A percentile compares a stretch with the other conserved stretches of the same genome.
Conservation (phyloP, 169 alveolate genomes). For the Cryptosporidium sp. region DNA sequence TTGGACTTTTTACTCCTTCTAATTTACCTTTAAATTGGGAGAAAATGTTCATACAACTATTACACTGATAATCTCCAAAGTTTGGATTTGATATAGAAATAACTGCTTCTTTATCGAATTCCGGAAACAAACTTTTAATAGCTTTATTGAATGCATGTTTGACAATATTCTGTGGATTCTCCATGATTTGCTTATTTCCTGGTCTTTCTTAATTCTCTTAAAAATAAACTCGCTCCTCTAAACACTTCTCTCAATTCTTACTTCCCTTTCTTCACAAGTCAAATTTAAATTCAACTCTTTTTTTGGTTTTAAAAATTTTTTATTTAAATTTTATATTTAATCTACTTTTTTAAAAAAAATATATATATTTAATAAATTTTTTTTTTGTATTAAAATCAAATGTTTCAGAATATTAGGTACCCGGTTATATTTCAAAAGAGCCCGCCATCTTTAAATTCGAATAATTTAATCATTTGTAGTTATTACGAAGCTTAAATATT, state of each 20-base stretch:
- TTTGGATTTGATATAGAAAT: conserved; percentile 83
- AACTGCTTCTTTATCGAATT: conserved; percentile 76
- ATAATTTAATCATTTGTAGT: too few species aligned
- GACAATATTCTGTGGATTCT: conserved; percentile 80
- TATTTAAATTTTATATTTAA: too few species aligned
- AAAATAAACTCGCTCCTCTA: background rate
- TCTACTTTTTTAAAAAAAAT: too few species aligned
- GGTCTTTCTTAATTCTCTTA: background rate
- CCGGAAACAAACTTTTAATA: conserved; percentile 77
- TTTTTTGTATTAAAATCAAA: too few species aligned
- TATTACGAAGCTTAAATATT: too few species aligned
- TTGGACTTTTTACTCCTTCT: conserved; percentile 80
- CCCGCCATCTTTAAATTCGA: background rate
- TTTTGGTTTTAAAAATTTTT: too few species aligned
- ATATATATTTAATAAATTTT: too few species aligned
- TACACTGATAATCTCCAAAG: conserved; percentile 87
- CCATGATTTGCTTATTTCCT: background rate
- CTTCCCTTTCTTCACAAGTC: background rate
- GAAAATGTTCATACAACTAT: conserved; percentile 83
- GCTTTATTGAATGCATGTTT: conserved; percentile 80
- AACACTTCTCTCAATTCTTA: background rate
- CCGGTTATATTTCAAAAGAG: background rate
- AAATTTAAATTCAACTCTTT: background rate
- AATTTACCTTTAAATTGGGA: conserved; percentile 79
- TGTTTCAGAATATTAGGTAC: background rate